These are phyloP conservation scores for Telopea speciosissima DNA, from an alignment of 177 flowering plant species.

Conservation along the genomic window DNA sequence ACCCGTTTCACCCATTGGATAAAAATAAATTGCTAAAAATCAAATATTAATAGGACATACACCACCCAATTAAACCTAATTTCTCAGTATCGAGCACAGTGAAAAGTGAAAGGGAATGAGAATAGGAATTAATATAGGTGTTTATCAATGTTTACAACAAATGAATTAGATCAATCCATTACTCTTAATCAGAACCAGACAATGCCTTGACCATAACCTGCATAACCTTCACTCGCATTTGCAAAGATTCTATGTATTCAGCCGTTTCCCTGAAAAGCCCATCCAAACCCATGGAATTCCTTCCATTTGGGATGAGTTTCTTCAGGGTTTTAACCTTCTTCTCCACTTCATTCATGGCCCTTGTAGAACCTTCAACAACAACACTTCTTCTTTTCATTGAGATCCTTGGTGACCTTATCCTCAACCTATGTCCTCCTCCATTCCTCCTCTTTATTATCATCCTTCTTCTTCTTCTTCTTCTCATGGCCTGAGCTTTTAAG, in stretches of 20 bases:
- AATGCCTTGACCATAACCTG: conserved; percentile 22
- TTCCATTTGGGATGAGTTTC: conserved; percentile 20
- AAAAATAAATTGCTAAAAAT: no score
- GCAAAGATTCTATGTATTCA: conserved; percentile 15
- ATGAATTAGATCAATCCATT: no score
- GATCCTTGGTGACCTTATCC: neutral
- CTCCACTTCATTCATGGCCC: conserved; percentile 4
- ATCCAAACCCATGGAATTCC: conserved; percentile 15
- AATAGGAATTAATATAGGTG: no score
- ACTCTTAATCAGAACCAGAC: neutral
- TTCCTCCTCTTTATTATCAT: neutral
- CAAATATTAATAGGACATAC: no score
- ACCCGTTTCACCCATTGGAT: no score
- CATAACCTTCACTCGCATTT: conserved; percentile 28
- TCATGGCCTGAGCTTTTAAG: conserved; percentile 14
- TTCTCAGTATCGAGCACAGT: no score
- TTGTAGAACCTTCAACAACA: conserved; percentile 4
- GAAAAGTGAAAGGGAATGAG: no score
- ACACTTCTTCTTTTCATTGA: conserved; percentile 12
- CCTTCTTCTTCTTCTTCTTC: neutral
- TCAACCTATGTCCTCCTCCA: conserved; percentile 1
- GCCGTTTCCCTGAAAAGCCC: conserved; percentile 22
- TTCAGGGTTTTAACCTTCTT: conserved; percentile 18
- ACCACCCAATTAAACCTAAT: no score
- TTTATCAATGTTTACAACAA: no score